phyloP scores from a whole-genome alignment of 2,329 filamentous ascomycete genomes.

The Talaromyces albobiverticillius region DNA sequence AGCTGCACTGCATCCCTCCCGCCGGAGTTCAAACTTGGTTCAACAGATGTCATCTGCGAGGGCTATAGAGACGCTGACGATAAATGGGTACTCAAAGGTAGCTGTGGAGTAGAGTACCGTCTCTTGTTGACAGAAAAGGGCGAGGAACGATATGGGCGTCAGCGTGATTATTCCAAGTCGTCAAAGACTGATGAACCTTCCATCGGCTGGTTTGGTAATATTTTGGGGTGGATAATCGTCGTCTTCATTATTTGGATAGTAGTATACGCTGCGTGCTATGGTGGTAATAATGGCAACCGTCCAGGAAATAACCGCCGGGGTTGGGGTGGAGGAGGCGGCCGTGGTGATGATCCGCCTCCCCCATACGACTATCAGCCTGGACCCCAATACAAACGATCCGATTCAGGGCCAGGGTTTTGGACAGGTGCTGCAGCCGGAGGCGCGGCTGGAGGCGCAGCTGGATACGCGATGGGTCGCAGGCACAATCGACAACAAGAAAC shows the following conservation, averaged over 20 bases:
- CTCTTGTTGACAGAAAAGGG: constrained; percentile 75
- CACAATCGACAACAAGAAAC: neutral
- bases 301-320: constrained; percentile 32
- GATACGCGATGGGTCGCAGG: constrained; percentile 12
- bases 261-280: constrained; percentile 19
- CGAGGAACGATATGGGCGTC: constrained; percentile 63
- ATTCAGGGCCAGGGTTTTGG: constrained; percentile 49
- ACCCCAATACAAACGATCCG: constrained; percentile 18
- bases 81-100: constrained; percentile 82
- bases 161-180: constrained; percentile 14
- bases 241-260: constrained; percentile 23
- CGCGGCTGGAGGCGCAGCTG: constrained; percentile 36
- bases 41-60: constrained; percentile 89
- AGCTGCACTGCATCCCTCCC: constrained; percentile 70
- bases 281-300: constrained; percentile 18
- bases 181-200: neutral
- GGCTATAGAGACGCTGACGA: constrained; percentile 77
- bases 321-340: constrained; percentile 33
- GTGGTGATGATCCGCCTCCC: constrained; percentile 37
- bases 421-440: constrained; percentile 42
- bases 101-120: constrained; percentile 88
- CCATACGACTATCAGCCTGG: constrained; percentile 35
- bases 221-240: constrained; percentile 29
- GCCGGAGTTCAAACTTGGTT: constrained; percentile 68
- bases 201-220: neutral